Evolutionary conservation across 139 green algal species (phyloP).

Genomic region (Chlorella sorokiniana): DNA sequence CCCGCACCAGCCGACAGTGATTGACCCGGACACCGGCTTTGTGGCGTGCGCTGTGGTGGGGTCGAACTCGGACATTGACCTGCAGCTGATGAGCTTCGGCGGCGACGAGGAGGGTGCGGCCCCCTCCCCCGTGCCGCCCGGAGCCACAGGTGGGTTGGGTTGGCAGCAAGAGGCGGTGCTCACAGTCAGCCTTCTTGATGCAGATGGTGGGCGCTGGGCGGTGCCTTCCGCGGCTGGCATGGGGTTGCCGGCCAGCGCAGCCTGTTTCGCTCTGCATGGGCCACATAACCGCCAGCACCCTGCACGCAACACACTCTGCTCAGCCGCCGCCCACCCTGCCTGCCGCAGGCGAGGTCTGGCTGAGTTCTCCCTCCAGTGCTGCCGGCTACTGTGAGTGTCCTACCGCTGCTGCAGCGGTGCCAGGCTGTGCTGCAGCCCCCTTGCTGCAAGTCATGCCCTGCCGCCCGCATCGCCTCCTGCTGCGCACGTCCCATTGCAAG

Average conservation of each 20-base stretch:
- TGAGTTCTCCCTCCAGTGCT: background rate
- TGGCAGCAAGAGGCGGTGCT: background rate
- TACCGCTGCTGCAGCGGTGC: no score
- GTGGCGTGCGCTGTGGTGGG: background rate
- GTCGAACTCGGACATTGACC: background rate
- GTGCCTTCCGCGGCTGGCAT: no score
- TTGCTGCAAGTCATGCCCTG: no score
- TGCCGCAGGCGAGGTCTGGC: background rate
- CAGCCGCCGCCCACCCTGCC: no score
- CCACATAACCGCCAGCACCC: no score
- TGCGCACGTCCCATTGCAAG: no score
- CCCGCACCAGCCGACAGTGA: background rate
- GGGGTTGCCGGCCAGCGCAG: no score
- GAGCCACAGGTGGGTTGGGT: background rate
- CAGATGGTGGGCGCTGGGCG: background rate
- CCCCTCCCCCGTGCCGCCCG: background rate
- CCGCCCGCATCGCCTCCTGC: no score
- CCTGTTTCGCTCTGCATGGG: no score
- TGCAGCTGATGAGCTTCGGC: background rate
- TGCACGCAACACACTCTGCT: no score
- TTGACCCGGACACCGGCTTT: background rate
- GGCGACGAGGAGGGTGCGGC: background rate
- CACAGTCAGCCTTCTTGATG: no score
- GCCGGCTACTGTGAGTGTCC: background rate
- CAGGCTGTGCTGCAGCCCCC: no score